Base-by-base conservation (phyloP, 768 basidiomycete species). In the Termitomyces sp. region DNA sequence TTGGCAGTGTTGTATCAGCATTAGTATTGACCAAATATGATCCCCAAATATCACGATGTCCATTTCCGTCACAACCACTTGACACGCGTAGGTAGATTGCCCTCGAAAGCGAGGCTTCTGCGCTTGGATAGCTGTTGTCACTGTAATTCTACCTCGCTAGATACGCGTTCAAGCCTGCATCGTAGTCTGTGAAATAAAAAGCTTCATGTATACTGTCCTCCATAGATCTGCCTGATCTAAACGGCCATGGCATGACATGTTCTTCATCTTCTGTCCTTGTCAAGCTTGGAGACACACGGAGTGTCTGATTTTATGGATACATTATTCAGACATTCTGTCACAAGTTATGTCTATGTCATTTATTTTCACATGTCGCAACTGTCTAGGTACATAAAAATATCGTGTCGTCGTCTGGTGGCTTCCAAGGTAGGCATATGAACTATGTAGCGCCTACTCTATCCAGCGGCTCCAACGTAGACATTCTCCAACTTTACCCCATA, bases 11-110 rank as follows among this genome's bases (percentile, higher is more conserved):
- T 59, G 58, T 14, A n/a, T 49, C 30, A 32, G 10, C 41, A n/a
- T 28, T 3, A 38, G 9, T n/a, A 50, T 36, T 23, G 49, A 20
- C 18, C 52, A 59, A 60, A 57, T 23, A 35, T 41, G 50, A 32
- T 33, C 35, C 35, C 57, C 63, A 61, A 64, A 61, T 33, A 63
- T 52, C 44, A 48, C 47, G 40, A 44, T 44, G 54, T 50, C 60
- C 55, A 54, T 56, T 61, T 61, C 49, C 52, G 63, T 60, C 60
- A 56, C 59, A 55, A 46, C 44, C 36, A 32, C 49, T 40, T 33
- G 35, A 47, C 46, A 56, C 57, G 57, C 49, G 60, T 56, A 26
- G 33, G 44, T 28, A 28, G 40, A n/a, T 23, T 54, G 18, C 6
- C 53, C 28, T n/a, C 38, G 50, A 43, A 30, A 26, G 14, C 50